A percentile compares a stretch with the other conserved stretches of the same genome.
These are phyloP conservation scores for Micromonas commoda DNA, from an alignment of 139 green algal species.

Conservation along the genomic window DNA sequence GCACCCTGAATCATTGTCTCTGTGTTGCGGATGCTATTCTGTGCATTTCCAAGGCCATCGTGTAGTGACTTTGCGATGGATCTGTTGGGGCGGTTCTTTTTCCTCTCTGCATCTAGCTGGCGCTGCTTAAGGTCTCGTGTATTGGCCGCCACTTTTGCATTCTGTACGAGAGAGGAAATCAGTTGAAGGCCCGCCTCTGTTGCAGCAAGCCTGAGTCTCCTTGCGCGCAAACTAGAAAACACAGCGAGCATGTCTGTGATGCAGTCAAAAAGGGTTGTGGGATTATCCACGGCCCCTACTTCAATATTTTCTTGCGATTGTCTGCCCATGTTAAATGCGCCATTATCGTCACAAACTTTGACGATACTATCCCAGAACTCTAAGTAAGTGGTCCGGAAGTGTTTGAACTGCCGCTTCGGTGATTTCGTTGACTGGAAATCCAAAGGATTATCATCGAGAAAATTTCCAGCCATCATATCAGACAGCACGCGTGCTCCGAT, in stretches of 20 bases:
- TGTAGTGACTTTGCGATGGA: neutral
- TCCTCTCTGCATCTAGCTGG: conserved; percentile 57
- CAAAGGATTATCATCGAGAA: neutral
- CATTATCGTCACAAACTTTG: neutral
- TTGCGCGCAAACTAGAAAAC: neutral
- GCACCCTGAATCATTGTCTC: conserved; percentile 43
- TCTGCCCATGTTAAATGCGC: neutral
- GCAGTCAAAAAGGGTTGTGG: neutral
- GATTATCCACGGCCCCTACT: neutral
- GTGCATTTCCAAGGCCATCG: neutral
- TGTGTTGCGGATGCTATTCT: conserved; percentile 39
- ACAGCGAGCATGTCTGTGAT: neutral
- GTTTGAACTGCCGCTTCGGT: neutral
- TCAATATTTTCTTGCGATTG: neutral
- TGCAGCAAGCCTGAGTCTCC: neutral
- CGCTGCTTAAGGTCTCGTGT: conserved; percentile 28
- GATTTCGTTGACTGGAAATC: neutral
- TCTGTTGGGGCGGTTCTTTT: conserved; percentile 26
- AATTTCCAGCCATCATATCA: neutral
- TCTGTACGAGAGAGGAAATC: neutral
- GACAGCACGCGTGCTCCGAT: neutral
- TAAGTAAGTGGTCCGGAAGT: neutral
- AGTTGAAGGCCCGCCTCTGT: neutral
- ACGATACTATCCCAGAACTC: neutral
- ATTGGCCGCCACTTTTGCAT: neutral